Conservation (phyloP, 345 rosid species). For the Citrus glauca region DNA sequence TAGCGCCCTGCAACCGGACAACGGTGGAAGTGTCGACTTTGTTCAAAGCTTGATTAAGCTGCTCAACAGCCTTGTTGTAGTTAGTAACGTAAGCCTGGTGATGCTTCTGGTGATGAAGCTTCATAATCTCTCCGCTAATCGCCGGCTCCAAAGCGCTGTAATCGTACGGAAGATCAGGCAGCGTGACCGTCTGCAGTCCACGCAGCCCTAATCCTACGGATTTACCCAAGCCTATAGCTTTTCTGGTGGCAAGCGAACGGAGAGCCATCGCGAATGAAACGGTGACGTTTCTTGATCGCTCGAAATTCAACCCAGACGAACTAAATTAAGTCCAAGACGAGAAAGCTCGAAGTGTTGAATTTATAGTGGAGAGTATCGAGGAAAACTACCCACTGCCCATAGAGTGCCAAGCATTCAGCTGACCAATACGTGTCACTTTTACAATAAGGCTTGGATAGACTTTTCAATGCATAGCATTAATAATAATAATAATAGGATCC, state of each 20-base stretch:
- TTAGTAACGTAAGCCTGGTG: slow-evolving; percentile 89
- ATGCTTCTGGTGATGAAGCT: slow-evolving; percentile 96
- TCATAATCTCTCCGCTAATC: slow-evolving; percentile 92
- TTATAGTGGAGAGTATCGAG: not conserved
- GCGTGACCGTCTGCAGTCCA: slow-evolving; percentile 59
- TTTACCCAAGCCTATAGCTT: slow-evolving; percentile 30
- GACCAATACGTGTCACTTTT: not conserved
- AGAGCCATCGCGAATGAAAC: slow-evolving; percentile 50
- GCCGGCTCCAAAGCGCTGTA: slow-evolving; percentile 89
- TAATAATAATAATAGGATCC: too few species aligned
- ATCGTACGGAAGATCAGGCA: slow-evolving; percentile 90
- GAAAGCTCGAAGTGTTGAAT: not conserved
- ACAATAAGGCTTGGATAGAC: not conserved
- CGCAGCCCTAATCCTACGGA: slow-evolving; percentile 26
- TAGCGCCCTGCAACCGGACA: slow-evolving; percentile 75
- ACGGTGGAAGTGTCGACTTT: slow-evolving; percentile 67
- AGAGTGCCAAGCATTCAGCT: not conserved
- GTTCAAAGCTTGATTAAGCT: slow-evolving; percentile 58
- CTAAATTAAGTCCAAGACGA: not conserved
- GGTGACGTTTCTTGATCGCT: not conserved
- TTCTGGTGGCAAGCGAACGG: slow-evolving; percentile 38
- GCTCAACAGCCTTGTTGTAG: slow-evolving; percentile 83
- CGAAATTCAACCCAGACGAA: not conserved
- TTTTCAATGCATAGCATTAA: too few species aligned
- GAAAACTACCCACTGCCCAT: not conserved